Percentiles rank a stretch among this genome's conserved stretches.
Evolutionary conservation across 163 green algal genomes (phyloP).

Genomic region (Picocystis sp.): DNA sequence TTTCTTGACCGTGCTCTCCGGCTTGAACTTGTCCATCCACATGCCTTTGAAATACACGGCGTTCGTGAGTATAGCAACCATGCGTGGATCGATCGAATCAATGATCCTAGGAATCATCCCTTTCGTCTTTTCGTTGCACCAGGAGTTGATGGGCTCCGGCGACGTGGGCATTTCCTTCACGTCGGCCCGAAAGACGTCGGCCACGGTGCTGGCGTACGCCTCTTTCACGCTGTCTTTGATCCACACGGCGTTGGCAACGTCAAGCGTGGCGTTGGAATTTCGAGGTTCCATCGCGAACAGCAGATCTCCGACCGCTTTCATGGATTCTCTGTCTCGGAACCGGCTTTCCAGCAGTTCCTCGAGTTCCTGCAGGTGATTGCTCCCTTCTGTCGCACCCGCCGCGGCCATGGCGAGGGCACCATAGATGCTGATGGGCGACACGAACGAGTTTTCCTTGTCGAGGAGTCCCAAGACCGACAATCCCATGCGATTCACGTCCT

Average conservation of each 20-base stretch:
- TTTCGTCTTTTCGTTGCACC: not conserved
- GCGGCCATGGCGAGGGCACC: too few species aligned
- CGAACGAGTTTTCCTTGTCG: too few species aligned
- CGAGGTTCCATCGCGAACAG: too few species aligned
- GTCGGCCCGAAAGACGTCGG: not conserved
- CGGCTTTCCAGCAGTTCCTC: too few species aligned
- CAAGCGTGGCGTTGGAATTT: not conserved
- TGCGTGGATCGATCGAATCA: conserved; percentile 1
- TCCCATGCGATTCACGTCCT: too few species aligned
- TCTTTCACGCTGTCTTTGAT: not conserved
- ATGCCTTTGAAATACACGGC: conserved; percentile 4
- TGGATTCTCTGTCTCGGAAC: too few species aligned
- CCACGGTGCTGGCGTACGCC: not conserved
- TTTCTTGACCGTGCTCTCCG: not conserved
- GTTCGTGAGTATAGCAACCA: not conserved
- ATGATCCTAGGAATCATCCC: not conserved
- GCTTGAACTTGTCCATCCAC: not conserved
- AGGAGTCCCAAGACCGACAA: too few species aligned
- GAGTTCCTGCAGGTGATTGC: too few species aligned
- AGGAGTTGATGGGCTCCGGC: not conserved
- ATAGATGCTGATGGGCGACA: too few species aligned
- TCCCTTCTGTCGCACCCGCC: too few species aligned
- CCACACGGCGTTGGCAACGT: conserved; percentile 1
- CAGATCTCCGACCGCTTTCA: too few species aligned
- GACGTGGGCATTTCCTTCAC: not conserved